Conservation (phyloP, 306 rosid species). For the Corylus heterophylla region DNA sequence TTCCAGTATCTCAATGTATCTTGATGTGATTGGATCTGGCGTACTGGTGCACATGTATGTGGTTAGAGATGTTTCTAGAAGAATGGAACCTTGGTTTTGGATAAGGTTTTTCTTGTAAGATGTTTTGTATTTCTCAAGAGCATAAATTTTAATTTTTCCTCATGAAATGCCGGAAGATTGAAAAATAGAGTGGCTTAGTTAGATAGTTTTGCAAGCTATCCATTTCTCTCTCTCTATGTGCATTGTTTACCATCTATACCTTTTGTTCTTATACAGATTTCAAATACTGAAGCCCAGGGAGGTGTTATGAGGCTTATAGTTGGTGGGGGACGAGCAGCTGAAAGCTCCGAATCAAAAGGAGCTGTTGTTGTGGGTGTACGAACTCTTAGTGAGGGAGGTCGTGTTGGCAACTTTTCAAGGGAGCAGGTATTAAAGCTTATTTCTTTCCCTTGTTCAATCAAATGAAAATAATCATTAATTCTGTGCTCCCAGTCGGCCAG, state of each 20-base stretch:
- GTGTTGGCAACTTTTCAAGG: slow-evolving; percentile 95
- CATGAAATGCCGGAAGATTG: not conserved
- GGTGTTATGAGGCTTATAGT: slow-evolving; percentile 99
- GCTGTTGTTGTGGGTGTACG: slow-evolving; percentile 99
- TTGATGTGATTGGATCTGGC: slow-evolving; percentile 6
- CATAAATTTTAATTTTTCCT: not conserved
- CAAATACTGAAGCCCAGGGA: slow-evolving; percentile 82
- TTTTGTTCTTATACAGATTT: slow-evolving; percentile 55
- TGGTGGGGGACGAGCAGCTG: slow-evolving; percentile 98
- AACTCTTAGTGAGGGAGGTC: slow-evolving; percentile 99
- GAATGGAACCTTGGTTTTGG: not conserved
- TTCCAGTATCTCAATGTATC: slow-evolving; percentile 13
- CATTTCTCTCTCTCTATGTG: not conserved
- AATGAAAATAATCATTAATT: not conserved
- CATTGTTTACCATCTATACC: not conserved
- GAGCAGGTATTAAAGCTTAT: slow-evolving; percentile 67
- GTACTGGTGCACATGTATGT: not conserved
- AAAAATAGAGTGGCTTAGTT: not conserved
- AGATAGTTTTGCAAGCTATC: not conserved
- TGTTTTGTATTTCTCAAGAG: not conserved
- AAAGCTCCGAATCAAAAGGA: slow-evolving; percentile 75
- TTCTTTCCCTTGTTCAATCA: not conserved
- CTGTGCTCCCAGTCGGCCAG: not conserved
- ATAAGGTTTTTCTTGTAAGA: not conserved
- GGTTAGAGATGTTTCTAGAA: not conserved